Base-by-base conservation (phyloP, 306 rosid species). In the Vigna angularis region DNA sequence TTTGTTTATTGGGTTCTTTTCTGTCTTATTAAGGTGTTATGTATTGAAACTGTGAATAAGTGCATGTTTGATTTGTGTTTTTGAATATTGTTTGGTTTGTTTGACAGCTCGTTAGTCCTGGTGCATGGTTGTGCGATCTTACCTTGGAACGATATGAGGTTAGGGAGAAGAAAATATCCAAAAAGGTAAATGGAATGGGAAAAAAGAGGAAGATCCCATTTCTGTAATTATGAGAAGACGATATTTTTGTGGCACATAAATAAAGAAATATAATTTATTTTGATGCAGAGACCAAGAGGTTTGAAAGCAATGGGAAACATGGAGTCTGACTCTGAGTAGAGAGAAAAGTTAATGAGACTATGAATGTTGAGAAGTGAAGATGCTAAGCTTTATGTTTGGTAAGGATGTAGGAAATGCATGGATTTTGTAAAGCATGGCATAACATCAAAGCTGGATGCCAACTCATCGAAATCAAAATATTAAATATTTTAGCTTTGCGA, bases 271-370 rank as follows among this genome's bases (percentile, higher is more conserved):
- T 16, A 11, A n/a, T 62, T 14, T 62, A 24, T 20, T 63, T 56
- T 73, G 53, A 40, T 73, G 86, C 93, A 93, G 98, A 93, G 93
- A 77, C 96, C 98, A n/a, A 85, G 98, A 82, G 98, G 98, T 18
- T 77, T 93, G 76, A 93, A 90, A 85, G 98, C 98, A 20, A 93
- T 93, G 98, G 91, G 96, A 48, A 93, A 81, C 76, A 77, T 90
- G 90, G 98, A 93, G 0, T 93, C 98, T 0, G 96, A 93, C 15
- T 93, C 97, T 14, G 97, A 93, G 52, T 93, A 77, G 85, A 66
- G 70, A 56, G 56, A 18, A 32, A 16, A 13, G 66, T 61, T 5
- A 15, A 61, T 30, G 47, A 62, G 38, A 8, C 9, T 26, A 42
- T 52, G 80, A 38, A 26, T 45, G 52, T n/a, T 53, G 32, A 74